Conservation (phyloP, 192 early-diverging fungal genomes). For the Phycomyces blakesleeanus region DNA sequence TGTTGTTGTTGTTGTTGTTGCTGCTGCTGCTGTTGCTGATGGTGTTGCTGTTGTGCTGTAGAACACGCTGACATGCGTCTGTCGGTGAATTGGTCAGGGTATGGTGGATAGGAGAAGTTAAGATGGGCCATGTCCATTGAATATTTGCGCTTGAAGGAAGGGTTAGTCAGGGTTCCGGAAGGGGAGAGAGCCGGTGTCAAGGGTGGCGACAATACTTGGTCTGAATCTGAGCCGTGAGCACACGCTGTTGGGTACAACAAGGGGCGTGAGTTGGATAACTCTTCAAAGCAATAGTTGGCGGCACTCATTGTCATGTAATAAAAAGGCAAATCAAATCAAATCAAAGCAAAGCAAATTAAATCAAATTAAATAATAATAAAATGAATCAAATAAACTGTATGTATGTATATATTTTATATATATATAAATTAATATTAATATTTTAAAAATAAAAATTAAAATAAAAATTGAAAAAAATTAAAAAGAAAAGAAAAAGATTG, state of each 20-base stretch:
- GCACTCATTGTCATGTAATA: constrained; percentile 5
- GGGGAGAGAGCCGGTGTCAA: constrained; percentile 27
- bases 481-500: constrained; percentile 2
- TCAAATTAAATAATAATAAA: no score
- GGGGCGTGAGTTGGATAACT: constrained; percentile 11
- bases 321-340: background rate
- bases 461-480: background rate
- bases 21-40: no score
- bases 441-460: no score
- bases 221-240: constrained; percentile 14
- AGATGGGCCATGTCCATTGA: constrained; percentile 22
- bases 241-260: constrained; percentile 10
- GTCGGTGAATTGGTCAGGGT: constrained; percentile 11
- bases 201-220: constrained; percentile 25
- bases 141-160: constrained; percentile 13
- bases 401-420: no score
- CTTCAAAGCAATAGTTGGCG: constrained; percentile 16
- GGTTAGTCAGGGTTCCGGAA: constrained; percentile 8
- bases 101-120: constrained; percentile 7
- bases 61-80: constrained; percentile 5
- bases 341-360: background rate
- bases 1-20: no score
- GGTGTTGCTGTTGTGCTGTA: no score
- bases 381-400: no score
- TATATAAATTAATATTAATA: no score